Percentiles rank a stretch among this genome's conserved stretches.
Conservation (phyloP, 2,329 filamentous ascomycete genomes). For the Fusarium marasasianum region DNA sequence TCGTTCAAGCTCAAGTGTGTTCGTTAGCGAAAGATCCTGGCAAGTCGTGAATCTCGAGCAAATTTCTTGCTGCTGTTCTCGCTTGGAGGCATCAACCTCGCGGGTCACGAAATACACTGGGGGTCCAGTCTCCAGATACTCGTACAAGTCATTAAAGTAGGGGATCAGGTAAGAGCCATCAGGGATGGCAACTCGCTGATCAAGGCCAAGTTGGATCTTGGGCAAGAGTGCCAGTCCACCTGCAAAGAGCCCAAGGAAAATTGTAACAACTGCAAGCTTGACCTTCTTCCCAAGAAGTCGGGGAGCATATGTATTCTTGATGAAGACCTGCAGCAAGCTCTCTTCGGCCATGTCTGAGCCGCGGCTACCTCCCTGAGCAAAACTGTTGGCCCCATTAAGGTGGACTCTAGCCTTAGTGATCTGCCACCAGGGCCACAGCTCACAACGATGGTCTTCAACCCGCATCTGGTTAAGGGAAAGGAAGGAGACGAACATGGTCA, state of each 20-base stretch:
- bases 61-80: constrained; percentile 81
- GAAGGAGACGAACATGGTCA: constrained; percentile 96
- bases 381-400: constrained; percentile 67
- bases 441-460: constrained; percentile 87
- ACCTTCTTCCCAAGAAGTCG: constrained; percentile 80
- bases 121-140: constrained; percentile 89
- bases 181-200: constrained; percentile 94
- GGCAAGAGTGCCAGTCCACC: constrained; percentile 87
- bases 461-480: constrained; percentile 90
- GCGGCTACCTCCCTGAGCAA: constrained; percentile 62
- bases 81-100: constrained; percentile 79
- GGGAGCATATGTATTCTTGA: constrained; percentile 89
- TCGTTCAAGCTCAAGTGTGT: constrained; percentile 91
- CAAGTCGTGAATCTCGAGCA: constrained; percentile 94
- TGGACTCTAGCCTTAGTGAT: constrained; percentile 78
- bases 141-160: constrained; percentile 96
- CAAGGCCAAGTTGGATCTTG: constrained; percentile 84
- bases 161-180: constrained; percentile 93
- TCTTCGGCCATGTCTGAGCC: constrained; percentile 84
- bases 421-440: constrained; percentile 90
- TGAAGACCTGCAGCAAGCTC: constrained; percentile 83
- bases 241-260: constrained; percentile 90
- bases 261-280: constrained; percentile 77
- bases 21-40: constrained; percentile 82
- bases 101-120: constrained; percentile 96